Percentiles rank a stretch among this genome's conserved stretches.
These are phyloP conservation scores for Pseudonitzschia pungens DNA, from an alignment of 108 stramenopile species.

Conservation along the genomic window DNA sequence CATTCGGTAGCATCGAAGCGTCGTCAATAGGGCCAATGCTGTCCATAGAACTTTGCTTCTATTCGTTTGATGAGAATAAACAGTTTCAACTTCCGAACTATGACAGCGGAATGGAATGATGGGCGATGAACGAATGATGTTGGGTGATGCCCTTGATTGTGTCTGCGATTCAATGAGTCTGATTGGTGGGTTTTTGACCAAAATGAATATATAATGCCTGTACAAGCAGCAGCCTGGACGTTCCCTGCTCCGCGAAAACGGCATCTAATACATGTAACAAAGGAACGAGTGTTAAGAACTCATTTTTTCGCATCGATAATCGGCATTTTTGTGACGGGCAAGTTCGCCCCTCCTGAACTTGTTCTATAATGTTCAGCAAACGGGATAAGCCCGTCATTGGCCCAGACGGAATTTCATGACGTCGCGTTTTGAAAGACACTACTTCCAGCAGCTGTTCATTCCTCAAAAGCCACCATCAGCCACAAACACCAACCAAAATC, in stretches of 20 bases:
- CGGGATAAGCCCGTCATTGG: background rate
- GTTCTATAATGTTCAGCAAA: background rate
- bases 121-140: too few relatives aligned
- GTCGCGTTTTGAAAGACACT: slow-evolving; percentile 11
- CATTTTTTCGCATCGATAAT: background rate
- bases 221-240: too few relatives aligned
- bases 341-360: background rate
- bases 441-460: slow-evolving; percentile 4
- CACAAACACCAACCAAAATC: background rate
- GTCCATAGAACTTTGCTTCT: too few relatives aligned
- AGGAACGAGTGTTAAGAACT: background rate
- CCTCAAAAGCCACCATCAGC: slow-evolving; percentile 7
- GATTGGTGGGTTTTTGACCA: background rate
- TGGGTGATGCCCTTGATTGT: background rate
- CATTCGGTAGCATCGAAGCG: too few relatives aligned
- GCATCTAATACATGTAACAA: too few relatives aligned
- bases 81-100: too few relatives aligned
- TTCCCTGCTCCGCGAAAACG: too few relatives aligned
- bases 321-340: background rate
- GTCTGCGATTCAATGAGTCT: background rate
- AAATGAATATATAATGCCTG: too few relatives aligned
- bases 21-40: too few relatives aligned
- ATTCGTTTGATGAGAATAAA: too few relatives aligned
- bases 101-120: too few relatives aligned
- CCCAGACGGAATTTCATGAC: background rate